Evolutionary conservation across 1,284 basidiomycete species (phyloP).

Genomic region (Sporisorium iseilematis-ciliati): DNA sequence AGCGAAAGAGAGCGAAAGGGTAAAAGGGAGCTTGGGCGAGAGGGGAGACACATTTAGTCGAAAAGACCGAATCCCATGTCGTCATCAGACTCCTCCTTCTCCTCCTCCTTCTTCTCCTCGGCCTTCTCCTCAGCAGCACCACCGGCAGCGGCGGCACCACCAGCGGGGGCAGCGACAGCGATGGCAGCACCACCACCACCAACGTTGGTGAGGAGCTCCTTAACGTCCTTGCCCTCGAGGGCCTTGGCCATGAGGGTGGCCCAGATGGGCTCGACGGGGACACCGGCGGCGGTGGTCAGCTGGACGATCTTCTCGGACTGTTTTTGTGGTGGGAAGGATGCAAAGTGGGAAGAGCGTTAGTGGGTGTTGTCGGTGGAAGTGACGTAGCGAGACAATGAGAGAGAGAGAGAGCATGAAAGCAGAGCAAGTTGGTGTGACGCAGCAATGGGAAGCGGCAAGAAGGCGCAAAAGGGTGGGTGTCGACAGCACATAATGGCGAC

Average conservation of each 20-base stretch:
- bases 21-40: too few species aligned
- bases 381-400: background rate
- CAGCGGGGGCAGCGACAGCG: conserved; percentile 73
- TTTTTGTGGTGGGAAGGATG: background rate
- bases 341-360: background rate
- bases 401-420: background rate
- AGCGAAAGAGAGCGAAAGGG: background rate
- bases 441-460: background rate
- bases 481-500: too few species aligned
- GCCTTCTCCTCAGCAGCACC: conserved; percentile 82
- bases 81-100: conserved; percentile 70
- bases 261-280: conserved; percentile 97
- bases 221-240: conserved; percentile 96
- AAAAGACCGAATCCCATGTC: conserved; percentile 81
- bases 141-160: conserved; percentile 76
- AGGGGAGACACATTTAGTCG: too few species aligned
- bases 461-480: too few species aligned
- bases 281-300: conserved; percentile 82
- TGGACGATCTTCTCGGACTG: conserved; percentile 91
- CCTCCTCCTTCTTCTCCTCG: conserved; percentile 77
- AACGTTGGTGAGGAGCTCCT: conserved; percentile 91
- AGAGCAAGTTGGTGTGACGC: background rate
- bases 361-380: background rate
- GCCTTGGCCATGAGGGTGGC: conserved; percentile 95
- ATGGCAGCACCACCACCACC: conserved; percentile 79